phyloP scores from a whole-genome alignment of 305 asterid genomes.

The Fraxinus baroniana region DNA sequence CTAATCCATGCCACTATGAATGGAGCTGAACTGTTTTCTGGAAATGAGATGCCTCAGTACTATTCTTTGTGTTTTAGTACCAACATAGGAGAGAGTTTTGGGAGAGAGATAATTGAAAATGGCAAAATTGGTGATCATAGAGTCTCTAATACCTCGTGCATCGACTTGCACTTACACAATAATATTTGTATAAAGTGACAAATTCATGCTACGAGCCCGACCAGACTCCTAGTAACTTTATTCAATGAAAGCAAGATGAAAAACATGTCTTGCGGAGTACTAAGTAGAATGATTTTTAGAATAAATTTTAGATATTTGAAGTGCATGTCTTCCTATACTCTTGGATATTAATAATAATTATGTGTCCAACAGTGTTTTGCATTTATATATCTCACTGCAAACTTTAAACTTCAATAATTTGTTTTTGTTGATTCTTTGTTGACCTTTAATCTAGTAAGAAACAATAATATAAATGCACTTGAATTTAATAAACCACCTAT shows the following conservation, averaged over 20 bases:
- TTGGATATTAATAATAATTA: too few relatives aligned
- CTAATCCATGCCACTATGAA: neutral
- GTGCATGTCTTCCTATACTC: neutral
- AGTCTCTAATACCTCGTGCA: neutral
- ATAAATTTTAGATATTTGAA: neutral
- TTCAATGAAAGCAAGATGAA: neutral
- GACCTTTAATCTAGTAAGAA: neutral
- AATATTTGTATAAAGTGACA: neutral
- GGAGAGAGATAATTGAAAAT: too few relatives aligned
- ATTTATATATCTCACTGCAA: neutral
- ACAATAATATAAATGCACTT: neutral
- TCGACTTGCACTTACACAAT: neutral
- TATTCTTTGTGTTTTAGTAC: neutral
- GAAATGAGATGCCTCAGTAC: neutral
- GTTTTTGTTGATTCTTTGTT: neutral
- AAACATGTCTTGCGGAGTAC: neutral
- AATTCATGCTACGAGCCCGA: neutral
- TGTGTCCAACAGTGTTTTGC: neutral
- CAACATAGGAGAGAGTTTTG: too few relatives aligned
- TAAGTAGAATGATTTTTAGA: too few relatives aligned
- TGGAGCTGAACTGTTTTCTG: neutral
- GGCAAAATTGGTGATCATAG: neutral
- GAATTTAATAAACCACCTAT: neutral
- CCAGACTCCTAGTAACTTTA: neutral
- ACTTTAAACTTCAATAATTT: neutral